These are phyloP conservation scores for Mortierella sp. DNA, from an alignment of 371 early-diverging fungal species.

Conservation along the genomic window DNA sequence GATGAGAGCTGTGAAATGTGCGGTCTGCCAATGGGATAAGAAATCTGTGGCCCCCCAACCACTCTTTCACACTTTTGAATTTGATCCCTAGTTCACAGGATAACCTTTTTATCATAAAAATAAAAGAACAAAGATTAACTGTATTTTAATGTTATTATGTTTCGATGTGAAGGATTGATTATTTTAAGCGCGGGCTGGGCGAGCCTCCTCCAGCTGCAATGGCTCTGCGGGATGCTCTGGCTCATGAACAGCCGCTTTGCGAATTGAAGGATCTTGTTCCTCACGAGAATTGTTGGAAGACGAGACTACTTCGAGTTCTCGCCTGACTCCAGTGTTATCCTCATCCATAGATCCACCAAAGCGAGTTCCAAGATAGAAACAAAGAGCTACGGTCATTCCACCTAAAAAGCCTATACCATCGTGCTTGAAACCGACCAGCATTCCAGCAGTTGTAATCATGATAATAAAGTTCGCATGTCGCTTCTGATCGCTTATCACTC, in stretches of 20 bases:
- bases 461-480: constrained; percentile 75
- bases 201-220: constrained; percentile 3
- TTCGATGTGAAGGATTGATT: neutral
- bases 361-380: constrained; percentile 32
- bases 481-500: constrained; percentile 52
- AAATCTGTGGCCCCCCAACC: neutral
- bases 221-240: constrained; percentile 8
- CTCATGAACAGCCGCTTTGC: constrained; percentile 17
- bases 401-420: constrained; percentile 87
- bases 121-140: neutral
- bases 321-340: constrained; percentile 35
- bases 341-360: constrained; percentile 35
- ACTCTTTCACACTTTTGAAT: neutral
- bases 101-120: neutral
- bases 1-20: constrained; percentile 94
- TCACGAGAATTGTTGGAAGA: neutral
- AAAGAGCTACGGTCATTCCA: constrained; percentile 61
- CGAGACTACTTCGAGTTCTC: neutral
- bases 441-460: constrained; percentile 77
- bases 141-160: neutral
- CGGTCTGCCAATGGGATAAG: constrained; percentile 76
- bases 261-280: constrained; percentile 25
- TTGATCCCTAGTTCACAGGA: too few species aligned
- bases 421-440: constrained; percentile 80
- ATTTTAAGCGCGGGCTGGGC: constrained; percentile 8